Base-by-base conservation (phyloP, 1,284 basidiomycete genomes). In the Taiwanofungus camphoratus region DNA sequence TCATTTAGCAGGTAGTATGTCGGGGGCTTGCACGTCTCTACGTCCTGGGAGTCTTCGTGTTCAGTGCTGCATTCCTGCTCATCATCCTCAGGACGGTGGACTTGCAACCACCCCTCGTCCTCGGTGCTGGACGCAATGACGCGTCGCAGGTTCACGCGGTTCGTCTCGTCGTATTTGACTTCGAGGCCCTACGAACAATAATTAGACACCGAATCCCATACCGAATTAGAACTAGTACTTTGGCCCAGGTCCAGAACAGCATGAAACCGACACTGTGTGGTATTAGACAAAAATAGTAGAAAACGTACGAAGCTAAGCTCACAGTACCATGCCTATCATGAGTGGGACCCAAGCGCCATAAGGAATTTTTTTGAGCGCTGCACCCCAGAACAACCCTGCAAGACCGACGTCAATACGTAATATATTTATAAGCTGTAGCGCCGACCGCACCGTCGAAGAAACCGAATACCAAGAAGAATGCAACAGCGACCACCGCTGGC, bases 341-440 rank as follows among this genome's bases (percentile, higher is more conserved):
- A 83, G 65, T 0, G 80, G 76, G 4, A 81, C 78, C 78, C 79
- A 82, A 2, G 77, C 79, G 15, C 79, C 79, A 13, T 69, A 60
- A 0, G 79, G 79, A 6, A 83, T 67, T 57, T 82, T 82, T 52
- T 68, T 76, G 42, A 82, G 52, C 0, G 76, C 62, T 1, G 79
- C 77, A 20, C 76, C 79, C 76, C 77, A 81, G 61, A 82, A 82
- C 4, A 80, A 58, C 23, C 62, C 76, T 66, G 33, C 5, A 22
- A 6, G 13, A 21, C 4, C 37, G 6, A 27, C 8, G 13, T 27
- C 26, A 27, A 27, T 13, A 27, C 26, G 26, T 8, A 27, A 8
- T n/a, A n/a, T 13, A 13, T 27, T 27, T 13, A 6, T 33, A 16
- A 41, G 13, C 19, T 23, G 11, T 22, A 33, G 22, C 20, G 21